These are phyloP conservation scores for Cordyceps fumosorosea DNA, from an alignment of 2,329 filamentous ascomycete genomes.

Conservation along the genomic window DNA sequence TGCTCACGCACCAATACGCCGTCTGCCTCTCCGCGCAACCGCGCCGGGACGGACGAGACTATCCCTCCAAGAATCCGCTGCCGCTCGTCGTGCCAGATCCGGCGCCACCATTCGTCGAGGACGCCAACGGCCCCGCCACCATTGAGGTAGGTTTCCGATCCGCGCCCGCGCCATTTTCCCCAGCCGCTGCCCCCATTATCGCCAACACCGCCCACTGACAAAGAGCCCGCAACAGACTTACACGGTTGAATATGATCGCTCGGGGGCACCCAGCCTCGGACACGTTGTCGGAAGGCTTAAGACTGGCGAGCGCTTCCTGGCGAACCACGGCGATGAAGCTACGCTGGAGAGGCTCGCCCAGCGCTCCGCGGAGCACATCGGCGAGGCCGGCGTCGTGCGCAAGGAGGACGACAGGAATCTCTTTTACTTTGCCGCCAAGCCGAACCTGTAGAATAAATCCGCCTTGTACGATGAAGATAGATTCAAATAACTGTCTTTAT, in stretches of 20 bases:
- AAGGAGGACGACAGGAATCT: constrained; percentile 15
- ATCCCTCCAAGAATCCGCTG: constrained; percentile 16
- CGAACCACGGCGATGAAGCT: constrained; percentile 20
- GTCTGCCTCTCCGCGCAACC: constrained; percentile 48
- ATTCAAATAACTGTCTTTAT: neutral
- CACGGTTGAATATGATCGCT: constrained; percentile 25
- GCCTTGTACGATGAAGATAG: neutral
- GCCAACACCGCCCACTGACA: neutral
- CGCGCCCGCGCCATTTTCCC: neutral
- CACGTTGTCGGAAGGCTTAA: constrained; percentile 20
- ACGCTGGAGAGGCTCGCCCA: constrained; percentile 18
- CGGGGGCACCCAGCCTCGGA: constrained; percentile 15
- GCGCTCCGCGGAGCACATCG: constrained; percentile 18
- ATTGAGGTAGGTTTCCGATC: constrained; percentile 21
- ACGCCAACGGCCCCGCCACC: constrained; percentile 18
- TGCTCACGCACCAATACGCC: constrained; percentile 59
- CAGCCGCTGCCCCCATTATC: neutral
- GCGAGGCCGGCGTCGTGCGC: constrained; percentile 14
- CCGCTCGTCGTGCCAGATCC: constrained; percentile 8
- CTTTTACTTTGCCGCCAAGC: constrained; percentile 15
- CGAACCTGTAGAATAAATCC: constrained; percentile 13
- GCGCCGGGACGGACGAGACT: constrained; percentile 10
- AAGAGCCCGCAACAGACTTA: constrained; percentile 20
- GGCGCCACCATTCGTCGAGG: constrained; percentile 15
- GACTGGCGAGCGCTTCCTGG: constrained; percentile 21